These are phyloP conservation scores for Pseudozyma tsukubaensis DNA, from an alignment of 1,284 basidiomycete genomes.

Conservation along the genomic window DNA sequence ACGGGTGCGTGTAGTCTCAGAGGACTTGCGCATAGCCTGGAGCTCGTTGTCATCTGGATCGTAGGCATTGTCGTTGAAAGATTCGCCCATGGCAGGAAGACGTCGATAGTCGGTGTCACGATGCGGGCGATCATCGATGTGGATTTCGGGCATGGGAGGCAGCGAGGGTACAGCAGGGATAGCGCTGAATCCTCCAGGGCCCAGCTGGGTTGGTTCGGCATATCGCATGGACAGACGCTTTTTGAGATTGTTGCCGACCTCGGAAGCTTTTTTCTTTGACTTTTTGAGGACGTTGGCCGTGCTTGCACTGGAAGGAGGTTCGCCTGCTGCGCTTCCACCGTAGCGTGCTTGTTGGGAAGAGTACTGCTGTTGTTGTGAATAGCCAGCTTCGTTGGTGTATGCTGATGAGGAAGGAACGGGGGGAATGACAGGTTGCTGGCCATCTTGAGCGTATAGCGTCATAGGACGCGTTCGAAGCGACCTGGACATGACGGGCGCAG, in stretches of 20 bases:
- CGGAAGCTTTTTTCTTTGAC: slow-evolving; percentile 51
- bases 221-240: slow-evolving; percentile 68
- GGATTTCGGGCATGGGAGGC: slow-evolving; percentile 38
- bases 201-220: slow-evolving; percentile 59
- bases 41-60: slow-evolving; percentile 35
- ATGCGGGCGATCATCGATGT: slow-evolving; percentile 31
- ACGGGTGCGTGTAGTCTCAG: slow-evolving; percentile 20
- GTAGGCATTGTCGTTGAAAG: slow-evolving; percentile 34
- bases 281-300: slow-evolving; percentile 35
- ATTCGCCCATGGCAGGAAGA: slow-evolving; percentile 38
- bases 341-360: slow-evolving; percentile 8
- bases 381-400: slow-evolving; percentile 12
- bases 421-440: slow-evolving; percentile 26
- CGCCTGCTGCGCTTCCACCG: background rate
- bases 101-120: slow-evolving; percentile 6
- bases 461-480: slow-evolving; percentile 65
- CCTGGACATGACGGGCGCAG: slow-evolving; percentile 53
- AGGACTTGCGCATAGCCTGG: slow-evolving; percentile 28
- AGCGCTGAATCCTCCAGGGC: slow-evolving; percentile 54
- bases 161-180: slow-evolving; percentile 43
- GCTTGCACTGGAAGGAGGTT: slow-evolving; percentile 3
- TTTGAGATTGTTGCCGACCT: slow-evolving; percentile 65
- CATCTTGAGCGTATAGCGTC: slow-evolving; percentile 64
- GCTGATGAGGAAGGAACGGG: slow-evolving; percentile 20
- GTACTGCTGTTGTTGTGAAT: slow-evolving; percentile 8